These are phyloP conservation scores for Tubosaeta brunneosetosa DNA, from an alignment of 768 basidiomycete species.

Conservation along the genomic window DNA sequence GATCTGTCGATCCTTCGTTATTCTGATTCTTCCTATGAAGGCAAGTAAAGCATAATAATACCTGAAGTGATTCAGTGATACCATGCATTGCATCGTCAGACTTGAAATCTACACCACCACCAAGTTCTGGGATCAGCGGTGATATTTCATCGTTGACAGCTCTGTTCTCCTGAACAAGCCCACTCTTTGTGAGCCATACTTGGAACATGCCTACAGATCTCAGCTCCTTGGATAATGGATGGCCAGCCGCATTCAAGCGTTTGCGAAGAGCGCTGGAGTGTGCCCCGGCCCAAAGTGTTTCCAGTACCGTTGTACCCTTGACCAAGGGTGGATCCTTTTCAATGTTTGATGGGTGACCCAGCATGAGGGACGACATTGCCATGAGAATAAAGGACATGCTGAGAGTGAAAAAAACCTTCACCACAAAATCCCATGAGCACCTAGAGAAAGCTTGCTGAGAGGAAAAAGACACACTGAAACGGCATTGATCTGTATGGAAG, in stretches of 20 bases:
- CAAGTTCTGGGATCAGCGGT: background rate
- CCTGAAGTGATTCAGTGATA: background rate
- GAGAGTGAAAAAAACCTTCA: background rate
- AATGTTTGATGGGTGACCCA: background rate
- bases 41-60: too few species aligned
- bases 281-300: too few species aligned
- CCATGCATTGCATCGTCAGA: background rate
- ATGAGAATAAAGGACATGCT: background rate
- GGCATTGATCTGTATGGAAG: background rate
- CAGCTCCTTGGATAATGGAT: background rate
- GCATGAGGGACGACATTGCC: background rate
- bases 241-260: background rate
- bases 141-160: background rate
- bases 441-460: background rate
- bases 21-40: background rate
- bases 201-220: background rate
- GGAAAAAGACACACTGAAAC: background rate
- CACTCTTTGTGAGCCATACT: background rate
- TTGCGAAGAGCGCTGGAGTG: background rate
- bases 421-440: background rate
- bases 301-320: background rate
- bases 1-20: background rate
- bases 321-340: background rate
- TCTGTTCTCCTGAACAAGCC: background rate
- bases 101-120: background rate